A percentile compares a stretch with the other conserved stretches of the same genome.
Conservation (phyloP, 2,329 filamentous ascomycete species). For the Neonectria neomacrospora region DNA sequence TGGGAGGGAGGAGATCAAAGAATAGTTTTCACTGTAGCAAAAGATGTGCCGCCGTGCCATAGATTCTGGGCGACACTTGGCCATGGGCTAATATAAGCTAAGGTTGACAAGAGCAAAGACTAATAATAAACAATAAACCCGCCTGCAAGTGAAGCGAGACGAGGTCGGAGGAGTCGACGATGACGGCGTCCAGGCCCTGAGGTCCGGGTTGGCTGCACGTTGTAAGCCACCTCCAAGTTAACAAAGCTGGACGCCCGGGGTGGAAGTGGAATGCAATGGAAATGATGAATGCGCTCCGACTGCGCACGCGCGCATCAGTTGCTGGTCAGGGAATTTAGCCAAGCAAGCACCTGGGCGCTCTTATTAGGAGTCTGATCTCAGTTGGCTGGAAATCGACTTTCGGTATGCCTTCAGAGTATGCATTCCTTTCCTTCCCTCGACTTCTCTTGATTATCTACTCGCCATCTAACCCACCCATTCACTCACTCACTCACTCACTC, state of each 20-base stretch:
- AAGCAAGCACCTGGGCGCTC: background rate
- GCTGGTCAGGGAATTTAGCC: background rate
- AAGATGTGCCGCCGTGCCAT: constrained; percentile 17
- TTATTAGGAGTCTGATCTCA: background rate
- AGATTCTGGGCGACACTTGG: constrained; percentile 15
- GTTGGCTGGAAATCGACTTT: background rate
- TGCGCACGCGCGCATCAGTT: constrained; percentile 23
- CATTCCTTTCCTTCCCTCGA: no score
- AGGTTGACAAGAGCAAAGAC: constrained; percentile 23
- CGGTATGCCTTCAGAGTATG: background rate
- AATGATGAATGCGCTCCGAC: constrained; percentile 14
- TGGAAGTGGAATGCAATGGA: constrained; percentile 15
- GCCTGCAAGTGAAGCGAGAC: constrained; percentile 22
- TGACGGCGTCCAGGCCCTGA: constrained; percentile 1
- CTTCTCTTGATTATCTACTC: no score
- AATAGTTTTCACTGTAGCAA: constrained; percentile 23
- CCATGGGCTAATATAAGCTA: constrained; percentile 18
- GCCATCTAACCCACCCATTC: no score
- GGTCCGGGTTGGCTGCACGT: background rate
- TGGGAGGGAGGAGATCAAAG: constrained; percentile 3
- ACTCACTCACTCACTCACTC: background rate
- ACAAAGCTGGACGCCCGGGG: constrained; percentile 1
- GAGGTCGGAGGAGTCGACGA: constrained; percentile 17
- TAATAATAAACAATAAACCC: constrained; percentile 27
- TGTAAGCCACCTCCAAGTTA: background rate